Evolutionary conservation across 78 protist genomes (phyloP).

Genomic region (Polysphondylium violaceum): DNA sequence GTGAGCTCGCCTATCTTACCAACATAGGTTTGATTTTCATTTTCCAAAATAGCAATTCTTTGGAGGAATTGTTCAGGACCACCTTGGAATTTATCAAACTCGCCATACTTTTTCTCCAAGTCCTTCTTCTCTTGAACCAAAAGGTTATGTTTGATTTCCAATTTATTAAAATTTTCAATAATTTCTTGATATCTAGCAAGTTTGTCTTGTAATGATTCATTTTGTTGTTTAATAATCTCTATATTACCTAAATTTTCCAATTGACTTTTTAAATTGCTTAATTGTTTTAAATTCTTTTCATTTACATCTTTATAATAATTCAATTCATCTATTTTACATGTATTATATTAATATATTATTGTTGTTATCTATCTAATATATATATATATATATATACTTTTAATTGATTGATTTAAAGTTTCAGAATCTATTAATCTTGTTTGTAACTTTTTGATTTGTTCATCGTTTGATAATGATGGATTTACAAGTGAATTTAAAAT

Average conservation of each 20-base stretch:
- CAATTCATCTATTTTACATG: constrained; percentile 15
- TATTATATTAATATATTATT: not conserved
- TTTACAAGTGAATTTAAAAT: not conserved
- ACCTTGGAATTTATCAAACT: not conserved
- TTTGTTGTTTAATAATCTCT: constrained; percentile 44
- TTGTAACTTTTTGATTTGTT: not conserved
- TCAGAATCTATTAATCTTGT: constrained; percentile 6
- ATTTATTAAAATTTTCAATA: constrained; percentile 5
- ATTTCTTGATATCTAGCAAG: constrained; percentile 21
- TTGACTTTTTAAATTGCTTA: not conserved
- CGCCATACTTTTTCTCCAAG: not conserved
- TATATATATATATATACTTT: constrained; percentile 11
- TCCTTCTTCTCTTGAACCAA: not conserved
- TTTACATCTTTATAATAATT: constrained; percentile 7
- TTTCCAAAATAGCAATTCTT: constrained; percentile 36
- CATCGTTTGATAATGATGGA: not conserved
- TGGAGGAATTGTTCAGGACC: constrained; percentile 4
- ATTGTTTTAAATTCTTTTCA: constrained; percentile 3
- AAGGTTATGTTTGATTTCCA: constrained; percentile 3
- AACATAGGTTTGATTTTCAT: constrained; percentile 14
- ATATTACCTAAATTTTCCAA: constrained; percentile 27
- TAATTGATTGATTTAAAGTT: constrained; percentile 43
- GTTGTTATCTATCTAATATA: not conserved
- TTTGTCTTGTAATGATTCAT: constrained; percentile 17
- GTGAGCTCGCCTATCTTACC: constrained; percentile 61